phyloP scores from a whole-genome alignment of 768 basidiomycete genomes.

The Auricularia sp. region DNA sequence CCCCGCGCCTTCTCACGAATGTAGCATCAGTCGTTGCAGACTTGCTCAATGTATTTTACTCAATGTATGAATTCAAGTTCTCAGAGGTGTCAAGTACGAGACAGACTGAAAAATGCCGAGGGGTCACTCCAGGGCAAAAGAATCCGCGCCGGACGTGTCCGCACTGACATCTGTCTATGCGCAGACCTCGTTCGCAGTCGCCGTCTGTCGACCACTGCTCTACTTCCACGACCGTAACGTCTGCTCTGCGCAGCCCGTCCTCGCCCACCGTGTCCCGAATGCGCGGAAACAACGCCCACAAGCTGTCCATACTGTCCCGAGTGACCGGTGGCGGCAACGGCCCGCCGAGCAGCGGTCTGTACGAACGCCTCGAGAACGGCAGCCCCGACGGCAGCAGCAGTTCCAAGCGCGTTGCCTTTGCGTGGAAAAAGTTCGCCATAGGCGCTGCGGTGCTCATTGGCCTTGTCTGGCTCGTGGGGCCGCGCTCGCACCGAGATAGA shows the following conservation, averaged over 20 bases:
- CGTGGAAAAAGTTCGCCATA: conserved; percentile 30
- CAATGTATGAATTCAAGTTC: no score
- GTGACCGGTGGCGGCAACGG: background rate
- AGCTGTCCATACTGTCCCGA: background rate
- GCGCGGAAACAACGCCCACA: background rate
- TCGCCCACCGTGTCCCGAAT: background rate
- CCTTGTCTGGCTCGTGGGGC: conserved; percentile 60
- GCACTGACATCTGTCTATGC: background rate
- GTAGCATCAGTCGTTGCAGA: no score
- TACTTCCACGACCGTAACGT: background rate
- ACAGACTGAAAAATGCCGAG: no score
- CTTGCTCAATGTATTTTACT: no score
- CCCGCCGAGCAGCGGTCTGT: background rate
- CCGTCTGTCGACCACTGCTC: background rate
- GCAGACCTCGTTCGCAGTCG: background rate
- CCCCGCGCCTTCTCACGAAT: no score
- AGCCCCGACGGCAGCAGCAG: background rate
- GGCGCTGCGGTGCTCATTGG: conserved; percentile 45
- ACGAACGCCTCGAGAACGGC: conserved; percentile 1
- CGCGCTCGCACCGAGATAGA: conserved; percentile 23
- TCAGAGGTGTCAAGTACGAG: no score
- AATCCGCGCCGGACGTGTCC: background rate
- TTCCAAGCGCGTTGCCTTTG: background rate
- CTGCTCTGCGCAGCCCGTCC: background rate
- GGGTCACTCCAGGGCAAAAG: background rate